phyloP scores from a whole-genome alignment of 1,284 basidiomycete genomes.

The Ceratobasidium sp. region DNA sequence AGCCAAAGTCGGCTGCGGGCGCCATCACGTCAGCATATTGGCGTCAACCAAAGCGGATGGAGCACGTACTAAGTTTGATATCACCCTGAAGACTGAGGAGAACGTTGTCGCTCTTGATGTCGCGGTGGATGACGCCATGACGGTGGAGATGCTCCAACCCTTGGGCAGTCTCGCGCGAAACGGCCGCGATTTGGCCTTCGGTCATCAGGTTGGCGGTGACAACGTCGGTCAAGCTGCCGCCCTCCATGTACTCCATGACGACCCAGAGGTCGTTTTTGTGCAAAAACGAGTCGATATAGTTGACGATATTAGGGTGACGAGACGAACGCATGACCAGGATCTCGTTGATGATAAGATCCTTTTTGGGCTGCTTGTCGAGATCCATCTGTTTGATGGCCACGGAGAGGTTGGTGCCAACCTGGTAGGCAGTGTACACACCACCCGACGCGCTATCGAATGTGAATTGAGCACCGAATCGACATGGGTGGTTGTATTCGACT shows the following conservation, averaged over 20 bases:
- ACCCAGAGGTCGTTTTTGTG: constrained; percentile 99
- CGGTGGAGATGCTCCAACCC: constrained; percentile 64
- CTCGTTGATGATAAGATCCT: constrained; percentile 99
- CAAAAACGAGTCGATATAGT: constrained; percentile 98
- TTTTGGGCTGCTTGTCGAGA: constrained; percentile 98
- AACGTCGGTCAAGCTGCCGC: constrained; percentile 84
- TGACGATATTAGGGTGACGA: constrained; percentile 97
- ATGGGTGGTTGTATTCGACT: constrained; percentile 48
- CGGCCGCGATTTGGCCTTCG: constrained; percentile 65
- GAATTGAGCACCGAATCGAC: not conserved
- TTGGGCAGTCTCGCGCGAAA: constrained; percentile 59
- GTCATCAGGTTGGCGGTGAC: constrained; percentile 98
- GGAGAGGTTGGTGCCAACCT: constrained; percentile 89
- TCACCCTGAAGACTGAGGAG: constrained; percentile 62
- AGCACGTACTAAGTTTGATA: constrained; percentile 63
- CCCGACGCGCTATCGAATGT: constrained; percentile 75
- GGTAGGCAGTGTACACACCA: constrained; percentile 97
- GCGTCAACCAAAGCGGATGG: not conserved
- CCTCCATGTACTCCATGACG: constrained; percentile 99
- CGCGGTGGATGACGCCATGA: constrained; percentile 66
- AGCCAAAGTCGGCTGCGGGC: constrained; percentile 91
- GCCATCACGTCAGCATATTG: not conserved
- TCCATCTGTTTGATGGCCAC: constrained; percentile 99
- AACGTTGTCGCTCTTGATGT: constrained; percentile 69
- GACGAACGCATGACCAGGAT: constrained; percentile 79